A percentile compares a stretch with the other conserved stretches of the same genome.
Evolutionary conservation across 805 yeast genomes (phyloP).

Genomic region (Lachancea cidri): DNA sequence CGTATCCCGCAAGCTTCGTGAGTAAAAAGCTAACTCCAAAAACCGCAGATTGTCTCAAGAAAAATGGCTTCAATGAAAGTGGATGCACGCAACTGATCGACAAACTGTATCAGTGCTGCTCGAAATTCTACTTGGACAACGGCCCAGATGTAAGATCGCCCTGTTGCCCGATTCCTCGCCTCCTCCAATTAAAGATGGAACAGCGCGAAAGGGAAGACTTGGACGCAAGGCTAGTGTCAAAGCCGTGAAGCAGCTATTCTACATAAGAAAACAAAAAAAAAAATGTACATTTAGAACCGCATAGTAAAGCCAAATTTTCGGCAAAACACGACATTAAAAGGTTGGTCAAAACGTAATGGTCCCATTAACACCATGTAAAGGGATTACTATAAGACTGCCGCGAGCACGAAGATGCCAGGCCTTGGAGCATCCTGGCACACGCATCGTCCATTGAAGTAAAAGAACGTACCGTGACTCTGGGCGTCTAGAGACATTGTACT

Average conservation of each 20-base stretch:
- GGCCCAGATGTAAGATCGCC: slow-evolving; percentile 59
- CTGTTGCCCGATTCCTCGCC: slow-evolving; percentile 72
- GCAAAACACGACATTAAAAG: slow-evolving; percentile 36
- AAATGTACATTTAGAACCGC: slow-evolving; percentile 74
- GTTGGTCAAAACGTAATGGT: slow-evolving; percentile 48
- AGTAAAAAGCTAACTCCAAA: slow-evolving; percentile 1
- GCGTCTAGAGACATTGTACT: slow-evolving; percentile 59
- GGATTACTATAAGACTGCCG: slow-evolving; percentile 78
- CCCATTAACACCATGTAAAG: slow-evolving; percentile 40
- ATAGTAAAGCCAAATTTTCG: slow-evolving; percentile 42
- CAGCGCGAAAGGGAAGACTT: slow-evolving; percentile 53
- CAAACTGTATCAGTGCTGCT: slow-evolving; percentile 70
- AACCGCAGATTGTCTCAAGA: slow-evolving; percentile 53
- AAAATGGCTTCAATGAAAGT: slow-evolving; percentile 62
- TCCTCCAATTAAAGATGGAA: slow-evolving; percentile 57
- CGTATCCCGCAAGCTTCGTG: no score
- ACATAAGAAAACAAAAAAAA: slow-evolving; percentile 3
- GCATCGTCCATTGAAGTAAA: slow-evolving; percentile 12
- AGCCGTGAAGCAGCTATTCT: slow-evolving; percentile 7
- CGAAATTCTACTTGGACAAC: slow-evolving; percentile 51
- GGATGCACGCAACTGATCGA: slow-evolving; percentile 69
- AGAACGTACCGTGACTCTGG: slow-evolving; percentile 53
- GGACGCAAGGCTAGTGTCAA: slow-evolving; percentile 57
- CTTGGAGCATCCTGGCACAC: slow-evolving; percentile 13
- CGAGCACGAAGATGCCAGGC: slow-evolving; percentile 69